phyloP scores from a whole-genome alignment of 139 green algal species.

The Eudorina sp. region DNA sequence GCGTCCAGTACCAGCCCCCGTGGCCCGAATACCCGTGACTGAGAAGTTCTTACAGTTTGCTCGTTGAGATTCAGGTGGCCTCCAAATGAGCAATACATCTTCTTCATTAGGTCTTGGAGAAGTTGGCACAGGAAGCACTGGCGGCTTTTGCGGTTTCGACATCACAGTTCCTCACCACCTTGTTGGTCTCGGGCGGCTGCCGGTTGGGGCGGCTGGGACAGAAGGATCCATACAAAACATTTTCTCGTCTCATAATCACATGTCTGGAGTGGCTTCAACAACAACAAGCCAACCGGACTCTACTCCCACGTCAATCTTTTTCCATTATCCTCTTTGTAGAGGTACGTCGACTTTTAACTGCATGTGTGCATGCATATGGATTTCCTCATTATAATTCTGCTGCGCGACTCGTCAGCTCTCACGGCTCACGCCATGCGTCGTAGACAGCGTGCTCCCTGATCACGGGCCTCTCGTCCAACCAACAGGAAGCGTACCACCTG shows the following conservation, averaged over 20 bases:
- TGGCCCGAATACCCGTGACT: no score
- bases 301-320: constrained; percentile 39
- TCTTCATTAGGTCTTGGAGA: not conserved
- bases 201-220: not conserved
- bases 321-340: constrained; percentile 49
- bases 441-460: not conserved
- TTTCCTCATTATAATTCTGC: no score
- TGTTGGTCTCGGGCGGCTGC: not conserved
- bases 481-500: constrained; percentile 50
- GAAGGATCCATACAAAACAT: not conserved
- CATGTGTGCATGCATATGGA: no score
- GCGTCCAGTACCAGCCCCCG: no score
- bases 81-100: constrained; percentile 15
- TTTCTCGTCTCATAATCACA: not conserved
- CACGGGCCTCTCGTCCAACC: not conserved
- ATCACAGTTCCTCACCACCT: not conserved
- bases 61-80: no score
- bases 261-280: not conserved
- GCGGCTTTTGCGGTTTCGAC: constrained; percentile 11
- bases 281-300: not conserved
- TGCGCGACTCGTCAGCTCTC: no score
- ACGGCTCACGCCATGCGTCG: no score
- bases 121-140: not conserved
- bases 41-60: no score
- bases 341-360: no score